Evolutionary conservation across 2,329 filamentous ascomycete species (phyloP).

Genomic region (Cercospora berteroae): DNA sequence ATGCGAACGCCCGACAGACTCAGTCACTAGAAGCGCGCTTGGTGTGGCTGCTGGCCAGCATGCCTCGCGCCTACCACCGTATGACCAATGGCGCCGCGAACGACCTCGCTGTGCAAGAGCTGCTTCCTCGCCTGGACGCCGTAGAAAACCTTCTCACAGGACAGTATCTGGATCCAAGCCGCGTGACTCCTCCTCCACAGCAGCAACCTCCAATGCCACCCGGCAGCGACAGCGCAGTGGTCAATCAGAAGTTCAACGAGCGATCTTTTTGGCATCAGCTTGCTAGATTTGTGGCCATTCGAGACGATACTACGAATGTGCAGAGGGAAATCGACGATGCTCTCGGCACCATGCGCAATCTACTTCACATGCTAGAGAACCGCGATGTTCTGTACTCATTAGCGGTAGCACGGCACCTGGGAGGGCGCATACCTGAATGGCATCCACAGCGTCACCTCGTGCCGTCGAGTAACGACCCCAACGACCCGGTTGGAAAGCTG

Average conservation of each 20-base stretch:
- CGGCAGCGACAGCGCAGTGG: constrained; percentile 35
- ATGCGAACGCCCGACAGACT: constrained; percentile 21
- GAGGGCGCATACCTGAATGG: constrained; percentile 55
- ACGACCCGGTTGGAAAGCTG: constrained; percentile 46
- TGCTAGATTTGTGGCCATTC: constrained; percentile 67
- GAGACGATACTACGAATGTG: constrained; percentile 55
- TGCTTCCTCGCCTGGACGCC: constrained; percentile 66
- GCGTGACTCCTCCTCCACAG: constrained; percentile 49
- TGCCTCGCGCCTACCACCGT: constrained; percentile 46
- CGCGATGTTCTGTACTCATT: constrained; percentile 89
- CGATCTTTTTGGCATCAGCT: constrained; percentile 81
- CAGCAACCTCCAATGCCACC: constrained; percentile 30
- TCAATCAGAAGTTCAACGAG: constrained; percentile 47
- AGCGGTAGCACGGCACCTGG: constrained; percentile 72
- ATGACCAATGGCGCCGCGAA: constrained; percentile 44
- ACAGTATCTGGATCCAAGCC: constrained; percentile 63
- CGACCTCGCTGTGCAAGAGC: constrained; percentile 53
- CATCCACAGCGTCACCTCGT: constrained; percentile 31
- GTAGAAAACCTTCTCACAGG: constrained; percentile 76
- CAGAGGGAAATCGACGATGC: constrained; percentile 61
- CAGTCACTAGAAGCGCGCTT: constrained; percentile 59
- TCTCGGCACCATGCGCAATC: constrained; percentile 62
- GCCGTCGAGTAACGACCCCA: constrained; percentile 36
- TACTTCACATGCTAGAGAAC: constrained; percentile 79
- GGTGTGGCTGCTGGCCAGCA: constrained; percentile 58